Evolutionary conservation across 345 rosid species (phyloP).

Genomic region (Eucalyptus cloeziana): DNA sequence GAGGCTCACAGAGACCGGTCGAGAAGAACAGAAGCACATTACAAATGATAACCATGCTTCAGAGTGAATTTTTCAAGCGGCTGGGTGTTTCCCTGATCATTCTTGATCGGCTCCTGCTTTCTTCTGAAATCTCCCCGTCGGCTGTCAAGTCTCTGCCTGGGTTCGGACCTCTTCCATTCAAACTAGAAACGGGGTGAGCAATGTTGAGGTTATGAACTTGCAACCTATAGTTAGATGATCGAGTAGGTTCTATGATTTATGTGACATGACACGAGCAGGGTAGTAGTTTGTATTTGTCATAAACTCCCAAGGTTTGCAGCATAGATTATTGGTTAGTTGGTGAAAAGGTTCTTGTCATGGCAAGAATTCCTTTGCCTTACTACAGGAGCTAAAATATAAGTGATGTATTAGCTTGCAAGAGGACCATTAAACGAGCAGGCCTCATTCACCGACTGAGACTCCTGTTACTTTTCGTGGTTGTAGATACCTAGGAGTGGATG

Average conservation of each 20-base stretch:
- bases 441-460: neutral
- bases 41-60: neutral
- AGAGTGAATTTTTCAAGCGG: neutral
- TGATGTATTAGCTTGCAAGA: slow-evolving; percentile 4
- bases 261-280: neutral
- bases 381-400: neutral
- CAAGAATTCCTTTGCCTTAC: neutral
- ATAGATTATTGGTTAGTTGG: neutral
- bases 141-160: neutral
- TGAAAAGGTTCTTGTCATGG: neutral
- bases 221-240: neutral
- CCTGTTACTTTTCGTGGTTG: neutral
- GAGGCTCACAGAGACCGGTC: neutral
- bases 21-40: neutral
- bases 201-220: neutral
- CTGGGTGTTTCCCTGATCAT: neutral
- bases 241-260: slow-evolving; percentile 4
- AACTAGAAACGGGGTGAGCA: slow-evolving; percentile 4
- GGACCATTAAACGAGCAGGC: neutral
- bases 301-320: neutral
- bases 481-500: slow-evolving; percentile 18
- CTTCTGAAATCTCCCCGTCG: neutral
- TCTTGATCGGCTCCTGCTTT: neutral
- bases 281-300: neutral
- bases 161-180: slow-evolving; percentile 3